Evolutionary conservation across 2,329 filamentous ascomycete genomes (phyloP).

Genomic region (Cladosporium halotolerans): DNA sequence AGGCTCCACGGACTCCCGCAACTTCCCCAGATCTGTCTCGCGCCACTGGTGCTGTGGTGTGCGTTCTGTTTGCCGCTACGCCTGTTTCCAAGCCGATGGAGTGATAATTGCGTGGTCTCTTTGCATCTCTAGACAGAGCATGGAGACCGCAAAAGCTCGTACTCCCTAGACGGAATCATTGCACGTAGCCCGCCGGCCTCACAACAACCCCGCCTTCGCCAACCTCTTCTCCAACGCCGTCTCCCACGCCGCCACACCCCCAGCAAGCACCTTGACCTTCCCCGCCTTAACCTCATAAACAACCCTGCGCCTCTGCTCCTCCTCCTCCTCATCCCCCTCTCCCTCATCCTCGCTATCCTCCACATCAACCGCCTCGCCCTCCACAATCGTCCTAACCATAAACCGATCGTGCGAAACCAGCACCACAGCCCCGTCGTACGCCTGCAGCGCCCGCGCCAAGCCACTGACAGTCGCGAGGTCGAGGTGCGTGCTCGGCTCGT

Average conservation of each 20-base stretch:
- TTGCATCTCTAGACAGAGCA: no score
- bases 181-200: neutral
- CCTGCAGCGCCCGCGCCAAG: conserved; percentile 58
- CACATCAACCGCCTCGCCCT: conserved; percentile 42
- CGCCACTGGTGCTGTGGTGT: no score
- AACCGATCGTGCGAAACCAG: conserved; percentile 78
- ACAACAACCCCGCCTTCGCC: conserved; percentile 8
- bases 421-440: conserved; percentile 68
- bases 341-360: conserved; percentile 10
- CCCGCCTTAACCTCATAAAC: conserved; percentile 9
- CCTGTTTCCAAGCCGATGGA: no score
- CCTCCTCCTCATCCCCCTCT: neutral
- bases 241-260: conserved; percentile 12
- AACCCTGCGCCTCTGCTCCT: conserved; percentile 1
- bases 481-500: conserved; percentile 79
- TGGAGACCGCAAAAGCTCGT: no score
- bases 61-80: no score
- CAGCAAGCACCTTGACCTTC: conserved; percentile 6
- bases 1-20: no score
- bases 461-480: conserved; percentile 76
- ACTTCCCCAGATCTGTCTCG: no score
- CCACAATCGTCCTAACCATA: conserved; percentile 68
- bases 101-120: no score
- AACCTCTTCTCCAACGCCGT: conserved; percentile 10
- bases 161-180: no score